phyloP scores from a whole-genome alignment of 78 protist species.

The Dictyostelium capitatum region DNA sequence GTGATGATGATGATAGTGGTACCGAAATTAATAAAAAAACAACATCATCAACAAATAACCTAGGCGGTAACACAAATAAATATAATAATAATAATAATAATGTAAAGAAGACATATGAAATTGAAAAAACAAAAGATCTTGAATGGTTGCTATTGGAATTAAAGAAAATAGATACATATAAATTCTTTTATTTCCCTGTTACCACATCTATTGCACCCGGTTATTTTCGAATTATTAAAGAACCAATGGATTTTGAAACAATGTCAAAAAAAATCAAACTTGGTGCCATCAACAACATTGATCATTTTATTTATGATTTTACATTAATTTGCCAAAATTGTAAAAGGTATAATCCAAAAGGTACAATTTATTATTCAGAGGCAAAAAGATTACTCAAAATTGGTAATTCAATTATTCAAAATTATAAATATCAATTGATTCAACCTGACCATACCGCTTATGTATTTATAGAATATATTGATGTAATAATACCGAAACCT shows the following conservation, averaged over 20 bases:
- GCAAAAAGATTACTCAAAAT: conserved; percentile 29
- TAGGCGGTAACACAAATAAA: background rate
- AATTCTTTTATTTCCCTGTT: conserved; percentile 56
- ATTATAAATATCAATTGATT: background rate
- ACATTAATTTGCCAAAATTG: conserved; percentile 71
- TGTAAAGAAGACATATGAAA: background rate
- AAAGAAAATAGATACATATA: conserved; percentile 49
- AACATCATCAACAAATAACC: background rate
- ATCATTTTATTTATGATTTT: conserved; percentile 48
- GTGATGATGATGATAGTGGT: too few species aligned
- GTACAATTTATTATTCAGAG: conserved; percentile 36
- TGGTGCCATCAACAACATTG: background rate
- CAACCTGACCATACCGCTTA: background rate
- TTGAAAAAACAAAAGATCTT: background rate
- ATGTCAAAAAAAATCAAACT: conserved; percentile 38
- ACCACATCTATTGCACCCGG: conserved; percentile 65
- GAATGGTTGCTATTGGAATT: background rate
- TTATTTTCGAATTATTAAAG: conserved; percentile 52
- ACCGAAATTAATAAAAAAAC: too few species aligned
- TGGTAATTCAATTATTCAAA: conserved; percentile 23
- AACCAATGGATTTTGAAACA: conserved; percentile 78
- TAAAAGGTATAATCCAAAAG: conserved; percentile 37
- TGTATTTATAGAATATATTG: background rate
- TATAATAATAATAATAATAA: background rate
- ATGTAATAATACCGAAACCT: conserved; percentile 3